A percentile compares a stretch with the other conserved stretches of the same genome.
Evolutionary conservation across 1,284 basidiomycete species (phyloP).

Genomic region (Puccinia brachypodii): DNA sequence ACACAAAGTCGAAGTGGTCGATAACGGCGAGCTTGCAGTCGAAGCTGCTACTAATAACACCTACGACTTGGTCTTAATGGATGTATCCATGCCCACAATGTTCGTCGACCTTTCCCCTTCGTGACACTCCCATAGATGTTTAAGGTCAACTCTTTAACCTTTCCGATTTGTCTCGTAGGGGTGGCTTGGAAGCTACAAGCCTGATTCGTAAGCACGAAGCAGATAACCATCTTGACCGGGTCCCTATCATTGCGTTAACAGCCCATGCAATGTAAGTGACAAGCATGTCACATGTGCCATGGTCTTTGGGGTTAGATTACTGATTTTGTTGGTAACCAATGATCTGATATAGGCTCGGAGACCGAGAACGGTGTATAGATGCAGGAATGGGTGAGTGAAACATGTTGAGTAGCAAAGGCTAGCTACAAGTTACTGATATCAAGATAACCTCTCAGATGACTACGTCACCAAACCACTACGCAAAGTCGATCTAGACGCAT

Average conservation of each 20-base stretch:
- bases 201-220: constrained; percentile 73
- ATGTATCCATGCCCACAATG: constrained; percentile 78
- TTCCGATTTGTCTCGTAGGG: constrained; percentile 56
- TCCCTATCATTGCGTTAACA: constrained; percentile 93
- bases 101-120: not conserved
- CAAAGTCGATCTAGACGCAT: constrained; percentile 54
- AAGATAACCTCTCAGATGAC: constrained; percentile 54
- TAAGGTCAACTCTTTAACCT: not conserved
- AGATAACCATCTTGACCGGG: constrained; percentile 69
- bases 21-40: constrained; percentile 89
- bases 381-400: constrained; percentile 69
- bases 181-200: constrained; percentile 65
- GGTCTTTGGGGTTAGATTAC: not conserved
- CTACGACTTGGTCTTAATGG: constrained; percentile 76
- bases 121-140: no score
- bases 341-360: constrained; percentile 65
- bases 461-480: constrained; percentile 61
- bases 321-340: not conserved
- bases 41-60: constrained; percentile 80
- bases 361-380: constrained; percentile 85
- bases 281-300: not conserved
- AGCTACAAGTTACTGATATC: not conserved
- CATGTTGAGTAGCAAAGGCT: not conserved
- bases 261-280: constrained; percentile 66
- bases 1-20: constrained; percentile 92